A percentile compares a stretch with the other conserved stretches of the same genome.
Evolutionary conservation across 139 green algal species (phyloP).

Genomic region (Medakamo hakoo): DNA sequence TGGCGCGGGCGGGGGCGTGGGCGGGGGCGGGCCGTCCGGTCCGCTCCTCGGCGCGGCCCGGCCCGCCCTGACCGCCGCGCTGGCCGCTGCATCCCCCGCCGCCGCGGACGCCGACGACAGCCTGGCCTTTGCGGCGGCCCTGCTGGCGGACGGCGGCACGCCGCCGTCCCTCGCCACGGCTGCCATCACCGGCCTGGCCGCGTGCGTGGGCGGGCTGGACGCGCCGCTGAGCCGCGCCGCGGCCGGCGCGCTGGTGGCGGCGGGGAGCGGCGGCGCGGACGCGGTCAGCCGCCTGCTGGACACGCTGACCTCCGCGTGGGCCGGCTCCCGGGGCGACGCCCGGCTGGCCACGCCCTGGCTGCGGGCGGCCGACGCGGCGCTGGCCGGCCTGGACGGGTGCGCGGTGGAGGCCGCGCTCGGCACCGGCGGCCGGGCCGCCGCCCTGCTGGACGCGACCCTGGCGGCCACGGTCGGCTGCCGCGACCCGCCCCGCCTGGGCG

Average conservation of each 20-base stretch:
- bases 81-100: neutral
- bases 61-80: conserved; percentile 2
- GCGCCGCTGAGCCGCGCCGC: conserved; percentile 32
- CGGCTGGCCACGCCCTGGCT: neutral
- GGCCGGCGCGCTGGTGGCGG: conserved; percentile 26
- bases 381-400: no score
- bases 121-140: conserved; percentile 9
- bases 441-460: neutral
- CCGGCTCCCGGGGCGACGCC: neutral
- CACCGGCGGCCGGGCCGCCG: no score
- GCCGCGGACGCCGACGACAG: neutral
- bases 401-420: no score
- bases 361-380: neutral
- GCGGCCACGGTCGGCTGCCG: neutral
- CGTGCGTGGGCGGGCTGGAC: conserved; percentile 66
- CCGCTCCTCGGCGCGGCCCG: neutral
- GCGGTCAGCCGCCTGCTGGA: no score
- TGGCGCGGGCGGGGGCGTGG: neutral
- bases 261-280: no score
- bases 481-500: neutral
- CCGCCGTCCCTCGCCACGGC: conserved; percentile 8
- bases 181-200: conserved; percentile 54
- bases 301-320: no score
- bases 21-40: neutral
- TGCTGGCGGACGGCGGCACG: conserved; percentile 13